Percentiles rank a stretch among this genome's conserved stretches.
Conservation (phyloP, 306 rosid species). For the Vigna angularis region DNA sequence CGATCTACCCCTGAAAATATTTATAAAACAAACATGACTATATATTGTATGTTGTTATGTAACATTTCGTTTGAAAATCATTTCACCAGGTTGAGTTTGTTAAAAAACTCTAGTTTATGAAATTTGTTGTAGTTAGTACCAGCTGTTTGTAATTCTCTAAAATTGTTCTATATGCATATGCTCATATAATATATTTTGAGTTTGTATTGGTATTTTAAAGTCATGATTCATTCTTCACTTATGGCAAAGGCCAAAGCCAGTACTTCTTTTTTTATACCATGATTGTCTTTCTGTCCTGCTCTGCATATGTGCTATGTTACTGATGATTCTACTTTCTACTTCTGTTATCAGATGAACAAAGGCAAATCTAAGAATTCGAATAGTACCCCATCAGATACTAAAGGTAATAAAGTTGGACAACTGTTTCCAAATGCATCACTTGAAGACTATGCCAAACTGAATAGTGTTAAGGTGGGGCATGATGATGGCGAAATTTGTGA, state of each 20-base stretch:
- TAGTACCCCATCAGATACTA: constrained; percentile 40
- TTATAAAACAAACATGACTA: not conserved
- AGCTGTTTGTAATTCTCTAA: not conserved
- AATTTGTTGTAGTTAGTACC: not conserved
- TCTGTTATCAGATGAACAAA: constrained; percentile 70
- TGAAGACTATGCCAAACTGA: constrained; percentile 65
- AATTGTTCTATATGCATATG: constrained; percentile 4
- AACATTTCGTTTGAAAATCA: constrained; percentile 31
- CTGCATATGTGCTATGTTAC: not conserved
- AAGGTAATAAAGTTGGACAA: constrained; percentile 64
- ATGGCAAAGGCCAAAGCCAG: constrained; percentile 12
- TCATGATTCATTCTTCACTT: constrained; percentile 9
- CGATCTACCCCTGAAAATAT: constrained; percentile 1
- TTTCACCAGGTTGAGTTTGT: constrained; percentile 22
- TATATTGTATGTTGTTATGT: not conserved
- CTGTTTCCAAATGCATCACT: constrained; percentile 67
- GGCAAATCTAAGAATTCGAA: constrained; percentile 55
- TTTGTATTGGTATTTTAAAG: constrained; percentile 15
- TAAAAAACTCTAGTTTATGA: constrained; percentile 11
- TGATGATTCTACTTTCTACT: constrained; percentile 31
- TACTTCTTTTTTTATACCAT: not conserved
- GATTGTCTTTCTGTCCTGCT: not conserved
- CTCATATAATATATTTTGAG: not conserved
- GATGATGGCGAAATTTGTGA: constrained; percentile 32
- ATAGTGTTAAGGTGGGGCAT: constrained; percentile 33